Conservation (phyloP, 495 filamentous ascomycete species). For the Podospora tetraspora region DNA sequence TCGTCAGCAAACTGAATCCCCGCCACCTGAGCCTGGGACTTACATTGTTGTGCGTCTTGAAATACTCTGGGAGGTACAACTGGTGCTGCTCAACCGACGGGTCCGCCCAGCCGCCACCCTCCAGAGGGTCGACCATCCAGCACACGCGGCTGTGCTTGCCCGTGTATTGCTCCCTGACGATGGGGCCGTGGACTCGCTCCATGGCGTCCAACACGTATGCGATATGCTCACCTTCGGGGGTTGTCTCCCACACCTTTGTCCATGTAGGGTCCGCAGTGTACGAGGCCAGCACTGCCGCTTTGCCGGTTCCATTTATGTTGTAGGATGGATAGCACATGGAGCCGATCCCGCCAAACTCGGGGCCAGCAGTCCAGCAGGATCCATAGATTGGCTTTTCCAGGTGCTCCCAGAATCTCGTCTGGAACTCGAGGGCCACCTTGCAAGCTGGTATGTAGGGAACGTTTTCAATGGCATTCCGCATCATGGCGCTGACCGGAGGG, state of each 20-base stretch:
- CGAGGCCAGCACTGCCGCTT: constrained; percentile 54
- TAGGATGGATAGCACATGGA: constrained; percentile 60
- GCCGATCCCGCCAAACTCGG: constrained; percentile 16
- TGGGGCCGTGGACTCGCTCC: constrained; percentile 54
- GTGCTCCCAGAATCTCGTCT: constrained; percentile 63
- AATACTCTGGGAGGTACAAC: constrained; percentile 63
- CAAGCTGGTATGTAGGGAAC: constrained; percentile 53
- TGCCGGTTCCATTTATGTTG: constrained; percentile 56
- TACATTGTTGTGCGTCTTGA: constrained; percentile 58
- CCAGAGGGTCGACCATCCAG: constrained; percentile 53
- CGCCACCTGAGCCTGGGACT: not conserved
- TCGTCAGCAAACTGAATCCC: not conserved
- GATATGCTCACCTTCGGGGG: constrained; percentile 21
- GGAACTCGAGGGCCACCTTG: constrained; percentile 58
- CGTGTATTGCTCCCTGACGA: constrained; percentile 53
- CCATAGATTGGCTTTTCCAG: constrained; percentile 54
- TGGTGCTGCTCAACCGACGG: constrained; percentile 57
- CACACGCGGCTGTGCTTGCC: constrained; percentile 55
- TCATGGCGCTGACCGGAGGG: constrained; percentile 8
- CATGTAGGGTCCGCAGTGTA: constrained; percentile 46
- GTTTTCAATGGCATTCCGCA: constrained; percentile 36
- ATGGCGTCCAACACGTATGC: constrained; percentile 42
- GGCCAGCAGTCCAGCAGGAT: constrained; percentile 3
- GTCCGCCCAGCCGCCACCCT: constrained; percentile 52
- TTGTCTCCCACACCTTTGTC: constrained; percentile 25